Percentiles rank a stretch among this genome's conserved stretches.
These are phyloP conservation scores for Dactylellina parvicollis DNA, from an alignment of 2,329 filamentous ascomycete genomes.

Conservation along the genomic window DNA sequence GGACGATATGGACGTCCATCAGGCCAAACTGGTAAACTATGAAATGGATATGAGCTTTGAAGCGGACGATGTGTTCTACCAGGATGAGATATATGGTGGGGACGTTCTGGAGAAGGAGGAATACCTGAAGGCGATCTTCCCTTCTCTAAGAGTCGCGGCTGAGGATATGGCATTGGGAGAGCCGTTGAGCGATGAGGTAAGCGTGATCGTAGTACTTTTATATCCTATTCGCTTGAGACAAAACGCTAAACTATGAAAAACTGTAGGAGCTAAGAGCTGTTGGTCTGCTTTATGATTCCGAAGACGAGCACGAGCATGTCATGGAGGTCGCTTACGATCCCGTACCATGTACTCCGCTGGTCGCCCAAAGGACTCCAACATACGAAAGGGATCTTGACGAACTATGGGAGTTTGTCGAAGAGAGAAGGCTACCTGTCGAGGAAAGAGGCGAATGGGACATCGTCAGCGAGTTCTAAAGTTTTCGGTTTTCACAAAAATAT, in stretches of 20 bases:
- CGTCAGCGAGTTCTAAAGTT: constrained; percentile 40
- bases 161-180: neutral
- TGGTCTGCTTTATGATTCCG: constrained; percentile 37
- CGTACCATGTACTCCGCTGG: constrained; percentile 14
- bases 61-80: neutral
- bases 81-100: neutral
- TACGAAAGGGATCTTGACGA: constrained; percentile 31
- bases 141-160: neutral
- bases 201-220: neutral
- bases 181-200: constrained; percentile 37
- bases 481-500: neutral
- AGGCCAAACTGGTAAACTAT: constrained; percentile 19
- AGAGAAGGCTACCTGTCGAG: constrained; percentile 5
- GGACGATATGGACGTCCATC: constrained; percentile 40
- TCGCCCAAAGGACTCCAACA: neutral
- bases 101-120: neutral
- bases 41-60: constrained; percentile 17
- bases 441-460: constrained; percentile 48
- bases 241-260: neutral
- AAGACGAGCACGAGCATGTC: constrained; percentile 16
- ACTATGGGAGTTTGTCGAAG: constrained; percentile 34
- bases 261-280: constrained; percentile 32
- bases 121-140: constrained; percentile 14
- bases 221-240: neutral
- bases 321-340: neutral